Percentiles rank a stretch among this genome's conserved stretches.
phyloP scores from a whole-genome alignment of 192 early-diverging fungal species.

The Linnemannia schmuckeri region DNA sequence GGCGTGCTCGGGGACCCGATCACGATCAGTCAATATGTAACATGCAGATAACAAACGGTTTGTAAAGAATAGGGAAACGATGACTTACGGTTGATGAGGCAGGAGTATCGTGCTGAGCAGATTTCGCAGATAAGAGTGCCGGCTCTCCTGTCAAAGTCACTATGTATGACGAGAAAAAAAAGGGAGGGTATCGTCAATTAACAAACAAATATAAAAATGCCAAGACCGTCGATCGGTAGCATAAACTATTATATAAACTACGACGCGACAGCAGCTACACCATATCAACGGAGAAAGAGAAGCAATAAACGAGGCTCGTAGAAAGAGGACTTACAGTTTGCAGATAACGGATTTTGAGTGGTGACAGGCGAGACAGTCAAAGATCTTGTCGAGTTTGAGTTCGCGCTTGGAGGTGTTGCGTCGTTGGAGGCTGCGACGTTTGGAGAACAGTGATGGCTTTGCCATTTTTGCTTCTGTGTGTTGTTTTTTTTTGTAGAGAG shows the following conservation, averaged over 20 bases:
- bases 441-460: constrained; percentile 1
- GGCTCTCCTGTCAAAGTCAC: constrained; percentile 71
- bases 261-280: background rate
- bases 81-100: constrained; percentile 71
- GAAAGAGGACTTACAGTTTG: constrained; percentile 70
- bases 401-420: constrained; percentile 60
- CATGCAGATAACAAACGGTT: background rate
- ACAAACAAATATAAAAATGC: background rate
- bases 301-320: constrained; percentile 6
- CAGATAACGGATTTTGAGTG: constrained; percentile 81
- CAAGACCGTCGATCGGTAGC: no score
- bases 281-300: background rate
- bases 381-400: constrained; percentile 72
- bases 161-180: constrained; percentile 15
- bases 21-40: background rate
- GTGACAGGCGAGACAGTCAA: constrained; percentile 86
- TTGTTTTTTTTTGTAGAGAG: no score
- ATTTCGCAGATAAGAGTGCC: constrained; percentile 80
- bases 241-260: no score
- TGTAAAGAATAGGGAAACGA: background rate
- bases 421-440: constrained; percentile 63
- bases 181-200: background rate
- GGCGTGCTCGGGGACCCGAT: background rate
- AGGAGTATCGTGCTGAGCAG: constrained; percentile 79
- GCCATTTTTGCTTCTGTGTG: background rate